These are phyloP conservation scores for Hortaea werneckii DNA, from an alignment of 2,329 filamentous ascomycete genomes.

Conservation along the genomic window DNA sequence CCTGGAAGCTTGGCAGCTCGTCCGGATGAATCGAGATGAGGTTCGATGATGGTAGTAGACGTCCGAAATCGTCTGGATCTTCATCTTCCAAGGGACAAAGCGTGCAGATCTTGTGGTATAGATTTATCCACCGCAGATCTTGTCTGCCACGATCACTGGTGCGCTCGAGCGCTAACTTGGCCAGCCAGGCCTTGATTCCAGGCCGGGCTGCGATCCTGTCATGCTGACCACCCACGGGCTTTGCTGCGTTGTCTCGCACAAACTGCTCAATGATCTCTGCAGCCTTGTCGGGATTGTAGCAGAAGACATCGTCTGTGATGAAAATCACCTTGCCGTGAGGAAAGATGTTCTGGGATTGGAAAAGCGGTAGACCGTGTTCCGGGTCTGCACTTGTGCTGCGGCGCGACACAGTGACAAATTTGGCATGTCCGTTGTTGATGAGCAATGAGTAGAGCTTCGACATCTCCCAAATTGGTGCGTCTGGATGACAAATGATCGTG, in stretches of 20 bases:
- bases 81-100: constrained; percentile 18
- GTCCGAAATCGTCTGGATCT: constrained; percentile 8
- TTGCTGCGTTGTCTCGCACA: constrained; percentile 20
- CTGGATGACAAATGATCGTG: constrained; percentile 22
- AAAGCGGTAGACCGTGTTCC: background rate
- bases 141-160: constrained; percentile 6
- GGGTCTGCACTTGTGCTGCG: background rate
- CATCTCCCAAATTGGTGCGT: constrained; percentile 25
- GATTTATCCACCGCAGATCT: constrained; percentile 7
- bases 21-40: constrained; percentile 16
- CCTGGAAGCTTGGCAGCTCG: constrained; percentile 14
- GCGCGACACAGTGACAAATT: background rate
- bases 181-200: constrained; percentile 19
- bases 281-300: constrained; percentile 28
- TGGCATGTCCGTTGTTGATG: constrained; percentile 1
- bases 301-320: constrained; percentile 35
- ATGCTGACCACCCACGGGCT: constrained; percentile 12
- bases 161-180: constrained; percentile 7
- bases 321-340: constrained; percentile 30
- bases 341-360: constrained; percentile 23
- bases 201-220: constrained; percentile 20
- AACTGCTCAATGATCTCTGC: constrained; percentile 28
- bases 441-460: constrained; percentile 26
- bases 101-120: constrained; percentile 16
- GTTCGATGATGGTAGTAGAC: constrained; percentile 9